Evolutionary conservation across 148 eudicot genomes (phyloP).

Genomic region (Spergularia marina): DNA sequence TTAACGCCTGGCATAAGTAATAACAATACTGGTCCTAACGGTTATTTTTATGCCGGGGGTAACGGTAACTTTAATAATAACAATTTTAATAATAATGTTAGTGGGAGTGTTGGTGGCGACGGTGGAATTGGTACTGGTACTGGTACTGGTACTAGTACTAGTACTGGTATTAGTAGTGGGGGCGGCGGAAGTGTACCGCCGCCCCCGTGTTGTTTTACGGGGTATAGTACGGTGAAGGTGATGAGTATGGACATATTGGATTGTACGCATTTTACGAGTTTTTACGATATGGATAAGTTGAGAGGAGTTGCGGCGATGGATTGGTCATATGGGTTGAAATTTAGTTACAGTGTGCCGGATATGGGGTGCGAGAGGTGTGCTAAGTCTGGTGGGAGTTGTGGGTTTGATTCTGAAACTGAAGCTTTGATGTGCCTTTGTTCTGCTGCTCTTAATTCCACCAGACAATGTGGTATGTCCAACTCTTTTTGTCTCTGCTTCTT

Average conservation of each 20-base stretch:
- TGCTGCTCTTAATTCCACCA: slow-evolving; percentile 52
- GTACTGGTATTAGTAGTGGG: background rate
- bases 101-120: background rate
- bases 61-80: background rate
- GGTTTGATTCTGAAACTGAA: slow-evolving; percentile 72
- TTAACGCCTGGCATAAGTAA: slow-evolving; percentile 14
- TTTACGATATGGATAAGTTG: slow-evolving; percentile 54
- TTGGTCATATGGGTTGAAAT: slow-evolving; percentile 79
- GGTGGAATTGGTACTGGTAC: background rate
- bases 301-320: slow-evolving; percentile 62
- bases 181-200: slow-evolving; percentile 22
- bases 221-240: slow-evolving; percentile 64
- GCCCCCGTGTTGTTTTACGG: slow-evolving; percentile 84
- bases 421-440: slow-evolving; percentile 76
- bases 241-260: slow-evolving; percentile 90
- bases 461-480: slow-evolving; percentile 69
- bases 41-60: slow-evolving; percentile 24
- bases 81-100: background rate
- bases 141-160: background rate
- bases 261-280: slow-evolving; percentile 75
- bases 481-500: background rate
- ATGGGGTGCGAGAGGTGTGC: slow-evolving; percentile 69
- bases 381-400: slow-evolving; percentile 77
- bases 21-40: slow-evolving; percentile 18
- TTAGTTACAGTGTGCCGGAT: slow-evolving; percentile 73